Evolutionary conservation across 805 yeast species (phyloP), one percentile per base, ranked within the genome.

Genomic region (Yarrowia sp.): DNA sequence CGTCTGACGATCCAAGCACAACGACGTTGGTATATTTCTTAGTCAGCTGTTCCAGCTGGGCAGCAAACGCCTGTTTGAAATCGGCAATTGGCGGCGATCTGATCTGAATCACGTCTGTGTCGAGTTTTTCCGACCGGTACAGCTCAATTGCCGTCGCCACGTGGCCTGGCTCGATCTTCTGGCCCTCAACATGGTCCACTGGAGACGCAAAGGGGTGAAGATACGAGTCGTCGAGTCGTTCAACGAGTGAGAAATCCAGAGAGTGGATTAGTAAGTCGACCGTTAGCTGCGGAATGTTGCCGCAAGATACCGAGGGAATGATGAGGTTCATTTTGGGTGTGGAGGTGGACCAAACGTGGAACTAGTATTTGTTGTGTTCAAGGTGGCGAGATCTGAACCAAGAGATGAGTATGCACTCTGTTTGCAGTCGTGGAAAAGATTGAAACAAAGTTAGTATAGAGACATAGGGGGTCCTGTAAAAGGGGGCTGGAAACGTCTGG

Each of bases 151-250:
- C 85, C 0, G 90, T 85, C 0, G 89, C 82, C 3, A 85, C 76
- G 0, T 85, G 86, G 40, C 43, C 60, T 8, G 70, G 53, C 5
- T 56, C 68, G 1, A 64, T 64, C 49, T 44, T 9, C 19, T 60
- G 53, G 30, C 40, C 66, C 15, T 34, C 36, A 9, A 61, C 55
- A 58, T 46, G 55, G 74, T 92, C 97, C 13, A 83, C 78, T 1
- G 97, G 96, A 0, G 97, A 89, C 0, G 88, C 87, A 78, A 94
- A 91, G 2, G 98, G 97, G 74, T 89, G 90, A 9, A 92, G 76
- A 70, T 80, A 84, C 2, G 79, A 76, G 64, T 87, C 87, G 72
- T 89, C 89, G 36, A 93, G 77, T 15, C 84, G 74, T 12, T 84
- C 86, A 3, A 88, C 80, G 44, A 83, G 84, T 68, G 76, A 70